Evolutionary conservation across 345 rosid species (phyloP), one percentile per base, ranked within the genome.

Genomic region (Geranium rotundifolium): DNA sequence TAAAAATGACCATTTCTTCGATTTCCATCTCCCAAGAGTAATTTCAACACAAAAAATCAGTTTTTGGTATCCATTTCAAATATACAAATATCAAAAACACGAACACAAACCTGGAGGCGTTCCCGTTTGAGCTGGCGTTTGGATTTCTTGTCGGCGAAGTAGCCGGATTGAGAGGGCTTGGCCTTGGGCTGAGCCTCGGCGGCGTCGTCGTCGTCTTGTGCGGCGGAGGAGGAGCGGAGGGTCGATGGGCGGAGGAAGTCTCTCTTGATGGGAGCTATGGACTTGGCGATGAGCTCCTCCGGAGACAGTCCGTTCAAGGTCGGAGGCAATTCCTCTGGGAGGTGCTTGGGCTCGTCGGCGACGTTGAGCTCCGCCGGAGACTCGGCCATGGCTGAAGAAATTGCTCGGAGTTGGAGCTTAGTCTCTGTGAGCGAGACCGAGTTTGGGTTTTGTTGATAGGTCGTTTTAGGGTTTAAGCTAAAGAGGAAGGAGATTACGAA

Each of bases 111-210:
- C 88, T 87, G 82, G 0, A 56, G 85, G 60, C 96, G 90, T 67
- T 89, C 96, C 29, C 98, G 89, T 76, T 92, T 92, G 61, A 89
- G 80, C 64, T 89, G 96, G n/a, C 98, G 86, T 71, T 82, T 92
- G 10, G 96, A 92, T 80, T 92, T 92, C 86, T 82, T 89, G 73
- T 92, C 95, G 72, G 70, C 81, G 50, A 81, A 79, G 17, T 80
- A 41, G 17, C 71, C 57, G 0, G 84, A 54, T 39, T 67, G 76
- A 59, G 82, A 64, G 34, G 67, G 57, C 17, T 64, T 66, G 1
- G 71, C 57, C 17, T 64, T 66, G 1, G 71, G 62, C 17, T 59
- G 61, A 30, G 67, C n/a, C 19, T 65, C 70, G 8, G 75, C 12
- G 41, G 31, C 73, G 63, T 60, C 68, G 34, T 75, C 87, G 50